A percentile compares a stretch with the other conserved stretches of the same genome.
These are phyloP conservation scores for Apiospora malaysiana DNA, from an alignment of 2,329 filamentous ascomycete genomes.

Conservation along the genomic window DNA sequence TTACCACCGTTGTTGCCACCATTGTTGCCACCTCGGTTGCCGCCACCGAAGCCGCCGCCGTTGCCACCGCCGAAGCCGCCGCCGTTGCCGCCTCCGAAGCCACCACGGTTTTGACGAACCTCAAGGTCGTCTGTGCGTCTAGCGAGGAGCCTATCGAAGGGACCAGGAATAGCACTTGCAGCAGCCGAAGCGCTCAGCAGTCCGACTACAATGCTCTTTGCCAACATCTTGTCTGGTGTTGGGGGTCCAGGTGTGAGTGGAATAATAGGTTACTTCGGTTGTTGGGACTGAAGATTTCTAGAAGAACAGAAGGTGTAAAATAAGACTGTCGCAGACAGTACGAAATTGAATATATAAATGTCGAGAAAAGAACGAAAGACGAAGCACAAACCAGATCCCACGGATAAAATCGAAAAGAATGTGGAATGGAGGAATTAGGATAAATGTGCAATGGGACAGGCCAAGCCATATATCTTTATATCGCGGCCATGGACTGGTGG, in stretches of 20 bases:
- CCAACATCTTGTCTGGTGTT: conserved; percentile 52
- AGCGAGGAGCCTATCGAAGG: conserved; percentile 39
- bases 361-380: conserved; percentile 16
- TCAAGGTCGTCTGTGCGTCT: conserved; percentile 41
- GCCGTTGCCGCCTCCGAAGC: conserved; percentile 29
- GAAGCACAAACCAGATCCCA: conserved; percentile 19
- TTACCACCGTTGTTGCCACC: conserved; percentile 32
- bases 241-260: conserved; percentile 21
- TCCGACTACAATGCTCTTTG: conserved; percentile 56
- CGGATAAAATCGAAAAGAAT: conserved; percentile 19
- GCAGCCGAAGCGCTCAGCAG: conserved; percentile 54
- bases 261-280: conserved; percentile 22
- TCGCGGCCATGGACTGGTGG: conserved; percentile 7
- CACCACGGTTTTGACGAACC: conserved; percentile 46
- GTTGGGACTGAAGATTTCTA: conserved; percentile 2
- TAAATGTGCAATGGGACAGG: conserved; percentile 17
- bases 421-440: conserved; percentile 15
- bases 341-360: background rate
- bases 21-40: conserved; percentile 27
- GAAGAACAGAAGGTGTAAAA: background rate
- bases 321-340: conserved; percentile 10
- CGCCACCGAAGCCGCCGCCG: conserved; percentile 22
- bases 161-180: conserved; percentile 52
- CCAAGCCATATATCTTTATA: conserved; percentile 19
- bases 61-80: conserved; percentile 28